Evolutionary conservation across 2,329 filamentous ascomycete species (phyloP), one percentile per base, ranked within the genome.

Genomic region (Lachnellula hyalina): DNA sequence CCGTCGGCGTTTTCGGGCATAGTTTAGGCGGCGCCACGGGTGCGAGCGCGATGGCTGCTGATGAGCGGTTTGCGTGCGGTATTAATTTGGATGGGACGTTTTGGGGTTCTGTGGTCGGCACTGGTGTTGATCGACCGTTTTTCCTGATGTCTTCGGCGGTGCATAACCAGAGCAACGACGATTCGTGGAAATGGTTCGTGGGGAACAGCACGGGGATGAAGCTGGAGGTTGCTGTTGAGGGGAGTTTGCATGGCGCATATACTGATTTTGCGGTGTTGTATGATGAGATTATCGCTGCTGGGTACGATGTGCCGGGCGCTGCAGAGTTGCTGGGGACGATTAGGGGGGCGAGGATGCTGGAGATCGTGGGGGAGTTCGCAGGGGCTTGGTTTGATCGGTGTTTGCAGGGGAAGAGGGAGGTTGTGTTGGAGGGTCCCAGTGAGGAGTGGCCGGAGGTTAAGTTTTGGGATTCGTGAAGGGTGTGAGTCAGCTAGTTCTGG

Each of bases 1-100:
- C 34, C 7, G 44, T 51, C 5, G 51, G 47, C 4, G n/a, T 54
- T 2, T 48, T 57, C 3, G 51, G 55, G 4, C 51, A 53, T 32
- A 32, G n/a, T 12, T 63, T 63, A 32, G 67, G 66, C 2, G 66
- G 66, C 2, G 68, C 70, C 0, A 59, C 68, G 1, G 62, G 68
- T 0, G 68, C 67, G 7, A 60, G 57, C 3, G 61, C 64, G 1
- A 62, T 70, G 51, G 54, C 62, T 7, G 41, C 54, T 14, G 66
- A 71, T n/a, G 38, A 35, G 2, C 54, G 67, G 9, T 54, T 72
- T 21, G 56, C 58, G 1, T 69, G 65, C 3, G 71, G 69, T 8
- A 55, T 71, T 7, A 70, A 71, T 49, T 56, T 73, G 23, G 72
- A 73, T 52, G 71, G 72, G 7, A 38, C 49, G 0, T 63, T 71